Conservation (phyloP, 805 yeast species). For the Candida methanosorbosa region DNA sequence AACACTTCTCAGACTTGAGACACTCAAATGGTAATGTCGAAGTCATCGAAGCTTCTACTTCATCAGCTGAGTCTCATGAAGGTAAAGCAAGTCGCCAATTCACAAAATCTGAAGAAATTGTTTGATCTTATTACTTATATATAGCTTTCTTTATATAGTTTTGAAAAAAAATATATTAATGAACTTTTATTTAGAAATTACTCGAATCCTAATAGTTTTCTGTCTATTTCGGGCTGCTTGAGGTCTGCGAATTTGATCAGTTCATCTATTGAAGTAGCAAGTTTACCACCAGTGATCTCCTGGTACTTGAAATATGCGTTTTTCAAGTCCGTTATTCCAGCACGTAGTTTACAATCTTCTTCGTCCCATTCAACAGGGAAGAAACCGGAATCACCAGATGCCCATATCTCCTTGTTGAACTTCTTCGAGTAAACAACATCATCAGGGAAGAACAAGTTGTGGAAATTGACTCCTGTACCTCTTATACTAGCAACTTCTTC, state of each 20-base stretch:
- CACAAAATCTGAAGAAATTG: not conserved
- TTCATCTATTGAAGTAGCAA: conserved; percentile 30
- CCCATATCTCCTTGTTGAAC: conserved; percentile 25
- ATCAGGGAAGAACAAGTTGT: conserved; percentile 42
- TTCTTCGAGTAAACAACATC: conserved; percentile 46
- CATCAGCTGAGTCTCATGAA: not conserved
- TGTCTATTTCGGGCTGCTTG: conserved; percentile 20
- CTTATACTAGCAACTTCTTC: conserved; percentile 25
- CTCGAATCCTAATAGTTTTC: not conserved
- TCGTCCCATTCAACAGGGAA: conserved; percentile 46
- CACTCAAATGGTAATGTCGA: not conserved
- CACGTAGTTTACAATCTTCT: conserved; percentile 33
- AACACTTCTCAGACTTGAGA: not conserved
- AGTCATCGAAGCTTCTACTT: not conserved
- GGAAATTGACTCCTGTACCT: conserved; percentile 38
- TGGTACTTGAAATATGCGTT: conserved; percentile 33
- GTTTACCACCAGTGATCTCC: conserved; percentile 27
- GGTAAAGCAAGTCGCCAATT: not conserved
- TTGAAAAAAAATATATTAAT: not conserved
- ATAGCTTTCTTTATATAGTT: not conserved
- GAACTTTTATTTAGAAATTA: not conserved
- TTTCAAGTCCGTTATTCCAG: conserved; percentile 33
- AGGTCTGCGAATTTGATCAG: conserved; percentile 28
- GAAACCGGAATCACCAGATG: conserved; percentile 30
- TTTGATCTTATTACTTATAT: not conserved